Evolutionary conservation across 83 land plant species (phyloP), one percentile per base, ranked within the genome.

Genomic region (Thuja plicata): DNA sequence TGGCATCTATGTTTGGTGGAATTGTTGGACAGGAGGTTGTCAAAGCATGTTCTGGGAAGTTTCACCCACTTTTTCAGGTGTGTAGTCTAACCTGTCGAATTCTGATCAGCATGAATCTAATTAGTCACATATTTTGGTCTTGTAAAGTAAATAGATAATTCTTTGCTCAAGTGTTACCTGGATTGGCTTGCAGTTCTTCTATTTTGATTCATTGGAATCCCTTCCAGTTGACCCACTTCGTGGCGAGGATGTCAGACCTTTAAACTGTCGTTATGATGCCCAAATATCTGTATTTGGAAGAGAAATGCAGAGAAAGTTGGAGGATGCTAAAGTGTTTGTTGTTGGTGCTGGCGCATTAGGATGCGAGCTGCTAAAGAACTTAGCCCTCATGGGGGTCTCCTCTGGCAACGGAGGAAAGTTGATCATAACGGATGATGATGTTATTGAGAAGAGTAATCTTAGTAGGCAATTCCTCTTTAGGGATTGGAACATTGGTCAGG

Each of bases 1-100:
- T 98, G 99, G 99, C 99, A 66, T 98, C 99, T 17, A 95, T 97
- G 95, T 95, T 97, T 93, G 99, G 99, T 85, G 99, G 98, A 54
- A 93, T 97, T 86, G 96, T 97, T 46, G 99, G 99, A 41, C 99
- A 97, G 89, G 99, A 97, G 89, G 95, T 97, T 76, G 93, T 95
- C 76, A 97, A 97, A 81, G 99, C 98, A 0, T 97, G 98, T 93
- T 96, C 99, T 38, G 98, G 97, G 38, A 96, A 96, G 89, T 97
- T 97, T 84, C 97, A 95, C 89, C 98, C 99, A 27, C 94, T 97
- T 50, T 95, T 92, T 81, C 99, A 97, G 97, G 99, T 97, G 17
- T 34, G 88, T 71, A 66, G 19, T 78, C 30, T 55, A 17, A 45
- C 32, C 57, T 57, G 10, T 70, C 19, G 27, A 66, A 66, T 66